These are phyloP conservation scores for sweet orange (Citrus sinensis) DNA, from an alignment of 345 rosid genomes.

Conservation along the genomic window DNA sequence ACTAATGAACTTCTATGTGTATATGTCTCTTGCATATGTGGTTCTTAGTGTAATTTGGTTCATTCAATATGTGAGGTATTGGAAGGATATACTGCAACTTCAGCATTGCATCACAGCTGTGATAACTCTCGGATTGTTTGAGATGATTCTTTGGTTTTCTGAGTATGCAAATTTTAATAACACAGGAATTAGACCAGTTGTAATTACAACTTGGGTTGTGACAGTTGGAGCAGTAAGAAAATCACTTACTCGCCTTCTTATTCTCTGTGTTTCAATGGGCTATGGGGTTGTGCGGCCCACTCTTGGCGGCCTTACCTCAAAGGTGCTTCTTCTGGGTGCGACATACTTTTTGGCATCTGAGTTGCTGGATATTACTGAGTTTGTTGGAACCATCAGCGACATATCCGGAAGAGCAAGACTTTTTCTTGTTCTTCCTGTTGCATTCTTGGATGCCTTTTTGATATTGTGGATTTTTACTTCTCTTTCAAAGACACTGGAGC, in stretches of 20 bases:
- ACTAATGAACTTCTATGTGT: constrained; percentile 69
- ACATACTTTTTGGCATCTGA: constrained; percentile 95
- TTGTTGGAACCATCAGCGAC: constrained; percentile 86
- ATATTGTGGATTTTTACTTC: constrained; percentile 93
- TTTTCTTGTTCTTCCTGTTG: constrained; percentile 85
- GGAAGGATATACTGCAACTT: constrained; percentile 83
- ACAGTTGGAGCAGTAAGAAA: constrained; percentile 83
- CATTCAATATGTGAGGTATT: constrained; percentile 68
- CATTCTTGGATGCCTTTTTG: constrained; percentile 91
- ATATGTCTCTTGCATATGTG: constrained; percentile 68
- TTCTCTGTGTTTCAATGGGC: constrained; percentile 91
- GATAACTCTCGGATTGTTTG: constrained; percentile 74
- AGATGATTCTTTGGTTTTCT: constrained; percentile 90
- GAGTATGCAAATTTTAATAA: constrained; percentile 78
- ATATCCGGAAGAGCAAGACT: constrained; percentile 87
- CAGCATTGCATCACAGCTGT: constrained; percentile 87
- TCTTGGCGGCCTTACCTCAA: constrained; percentile 94
- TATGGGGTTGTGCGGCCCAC: constrained; percentile 97
- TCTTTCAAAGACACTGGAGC: constrained; percentile 80
- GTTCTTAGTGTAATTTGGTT: constrained; percentile 74
- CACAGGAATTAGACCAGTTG: constrained; percentile 74
- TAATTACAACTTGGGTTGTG: constrained; percentile 84
- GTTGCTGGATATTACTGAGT: constrained; percentile 77
- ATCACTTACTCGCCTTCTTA: constrained; percentile 69
- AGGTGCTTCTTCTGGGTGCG: constrained; percentile 81